phyloP scores from a whole-genome alignment of 805 yeast species.

The Metschnikowia kofuensis region DNA sequence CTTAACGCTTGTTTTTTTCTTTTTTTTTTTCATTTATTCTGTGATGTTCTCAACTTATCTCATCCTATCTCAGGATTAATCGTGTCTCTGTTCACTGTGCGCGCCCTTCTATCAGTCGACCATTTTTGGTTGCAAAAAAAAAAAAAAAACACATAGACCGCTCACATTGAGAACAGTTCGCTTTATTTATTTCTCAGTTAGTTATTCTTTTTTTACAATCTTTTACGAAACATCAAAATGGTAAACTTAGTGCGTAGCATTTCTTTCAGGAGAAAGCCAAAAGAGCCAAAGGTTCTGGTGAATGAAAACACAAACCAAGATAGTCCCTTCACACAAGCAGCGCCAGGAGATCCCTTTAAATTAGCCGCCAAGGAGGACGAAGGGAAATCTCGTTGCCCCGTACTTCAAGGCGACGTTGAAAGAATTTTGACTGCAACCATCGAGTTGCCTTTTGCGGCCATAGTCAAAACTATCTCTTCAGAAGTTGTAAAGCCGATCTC shows the following conservation, averaged over 20 bases:
- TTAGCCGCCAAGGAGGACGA: not conserved
- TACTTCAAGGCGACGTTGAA: not conserved
- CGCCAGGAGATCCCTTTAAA: not conserved
- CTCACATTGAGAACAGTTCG: no score
- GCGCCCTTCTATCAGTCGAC: not conserved
- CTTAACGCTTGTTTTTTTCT: no score
- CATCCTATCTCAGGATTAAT: no score
- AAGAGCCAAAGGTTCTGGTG: not conserved
- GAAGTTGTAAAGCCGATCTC: conserved; percentile 5
- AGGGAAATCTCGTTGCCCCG: not conserved
- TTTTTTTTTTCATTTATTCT: no score
- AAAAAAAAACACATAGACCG: no score
- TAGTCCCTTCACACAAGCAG: not conserved
- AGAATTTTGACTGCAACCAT: not conserved
- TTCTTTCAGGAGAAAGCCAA: not conserved
- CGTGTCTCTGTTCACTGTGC: not conserved
- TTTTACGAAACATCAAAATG: not conserved
- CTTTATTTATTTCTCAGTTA: no score
- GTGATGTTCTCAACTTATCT: no score
- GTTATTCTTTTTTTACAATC: no score
- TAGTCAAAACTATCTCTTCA: conserved; percentile 2
- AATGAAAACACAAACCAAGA: not conserved
- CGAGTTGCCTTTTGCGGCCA: conserved; percentile 4
- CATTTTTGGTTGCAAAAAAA: not conserved
- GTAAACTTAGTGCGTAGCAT: not conserved